Percentiles rank a stretch among this genome's conserved stretches.
Conservation (phyloP, 2,329 filamentous ascomycete genomes). For the Trichophyton verrucosum region DNA sequence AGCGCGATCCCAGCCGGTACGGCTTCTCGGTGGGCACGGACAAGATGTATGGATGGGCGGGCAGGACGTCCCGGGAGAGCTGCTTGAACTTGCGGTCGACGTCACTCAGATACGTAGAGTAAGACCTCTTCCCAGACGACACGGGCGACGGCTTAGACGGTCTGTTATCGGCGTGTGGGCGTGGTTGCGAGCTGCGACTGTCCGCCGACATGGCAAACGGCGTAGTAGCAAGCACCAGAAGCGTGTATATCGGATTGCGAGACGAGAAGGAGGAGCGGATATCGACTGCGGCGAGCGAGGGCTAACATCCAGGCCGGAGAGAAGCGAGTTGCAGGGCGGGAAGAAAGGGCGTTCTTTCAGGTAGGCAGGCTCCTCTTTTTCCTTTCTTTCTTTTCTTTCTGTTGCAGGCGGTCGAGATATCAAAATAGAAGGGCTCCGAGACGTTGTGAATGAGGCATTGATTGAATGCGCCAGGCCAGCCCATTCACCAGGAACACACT, state of each 20-base stretch:
- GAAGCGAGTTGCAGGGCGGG: not conserved
- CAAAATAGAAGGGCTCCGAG: not conserved
- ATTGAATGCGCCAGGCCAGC: slow-evolving; percentile 9
- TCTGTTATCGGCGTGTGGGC: slow-evolving; percentile 8
- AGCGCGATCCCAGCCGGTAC: slow-evolving; percentile 31
- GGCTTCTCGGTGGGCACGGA: slow-evolving; percentile 36
- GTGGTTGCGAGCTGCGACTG: slow-evolving; percentile 7
- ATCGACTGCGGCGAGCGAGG: slow-evolving; percentile 2
- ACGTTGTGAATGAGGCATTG: not conserved
- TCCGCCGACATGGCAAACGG: slow-evolving; percentile 14
- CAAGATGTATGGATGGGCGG: slow-evolving; percentile 34
- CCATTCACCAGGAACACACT: slow-evolving; percentile 2
- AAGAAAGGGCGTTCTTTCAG: not conserved
- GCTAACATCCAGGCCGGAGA: slow-evolving; percentile 1
- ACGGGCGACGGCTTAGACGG: slow-evolving; percentile 4
- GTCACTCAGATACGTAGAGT: slow-evolving; percentile 12
- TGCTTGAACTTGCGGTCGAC: slow-evolving; percentile 28
- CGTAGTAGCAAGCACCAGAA: not conserved
- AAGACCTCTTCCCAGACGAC: slow-evolving; percentile 11
- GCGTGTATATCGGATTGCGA: not conserved
- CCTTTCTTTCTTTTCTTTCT: not conserved
- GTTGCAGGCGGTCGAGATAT: not conserved
- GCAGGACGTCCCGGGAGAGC: slow-evolving; percentile 32
- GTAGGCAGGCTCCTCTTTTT: too few species aligned
- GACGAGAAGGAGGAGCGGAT: not conserved